A percentile compares a stretch with the other conserved stretches of the same genome.
phyloP scores from a whole-genome alignment of 2,329 filamentous ascomycete species.

The Aulographum hederae region DNA sequence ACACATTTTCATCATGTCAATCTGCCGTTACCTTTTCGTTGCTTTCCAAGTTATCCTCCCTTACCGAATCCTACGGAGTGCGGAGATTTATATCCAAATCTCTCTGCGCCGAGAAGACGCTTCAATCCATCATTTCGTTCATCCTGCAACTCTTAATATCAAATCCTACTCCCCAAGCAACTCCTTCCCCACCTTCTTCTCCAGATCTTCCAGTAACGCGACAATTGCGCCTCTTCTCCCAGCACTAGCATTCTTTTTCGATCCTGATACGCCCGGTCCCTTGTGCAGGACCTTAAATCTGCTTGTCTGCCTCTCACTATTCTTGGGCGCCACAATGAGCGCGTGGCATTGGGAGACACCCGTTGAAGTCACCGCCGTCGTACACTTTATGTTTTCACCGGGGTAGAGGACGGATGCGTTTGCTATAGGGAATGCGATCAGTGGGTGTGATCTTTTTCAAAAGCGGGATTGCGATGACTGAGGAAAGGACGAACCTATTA shows the following conservation, averaged over 20 bases:
- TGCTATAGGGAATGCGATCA: neutral
- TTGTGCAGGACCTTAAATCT: neutral
- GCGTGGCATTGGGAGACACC: neutral
- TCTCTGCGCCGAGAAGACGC: too few relatives aligned
- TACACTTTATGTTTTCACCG: neutral
- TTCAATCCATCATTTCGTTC: too few relatives aligned
- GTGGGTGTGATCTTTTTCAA: neutral
- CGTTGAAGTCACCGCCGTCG: neutral
- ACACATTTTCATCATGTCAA: too few relatives aligned
- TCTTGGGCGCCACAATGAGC: conserved; percentile 1
- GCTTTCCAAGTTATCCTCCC: too few relatives aligned
- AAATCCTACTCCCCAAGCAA: conserved; percentile 1
- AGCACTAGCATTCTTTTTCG: neutral
- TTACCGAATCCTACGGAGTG: too few relatives aligned
- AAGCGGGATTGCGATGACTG: neutral
- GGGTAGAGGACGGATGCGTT: conserved; percentile 1
- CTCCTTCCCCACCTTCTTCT: conserved; percentile 3
- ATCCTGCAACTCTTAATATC: too few relatives aligned
- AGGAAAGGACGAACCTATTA: neutral
- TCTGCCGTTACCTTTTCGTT: too few relatives aligned
- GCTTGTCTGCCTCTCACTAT: conserved; percentile 1
- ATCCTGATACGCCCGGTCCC: conserved; percentile 1
- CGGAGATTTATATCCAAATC: too few relatives aligned
- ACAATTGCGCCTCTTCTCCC: neutral
- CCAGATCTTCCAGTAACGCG: conserved; percentile 1